Evolutionary conservation across 495 filamentous ascomycete species (phyloP), one percentile per base, ranked within the genome.

Genomic region (Penicillium manginii): DNA sequence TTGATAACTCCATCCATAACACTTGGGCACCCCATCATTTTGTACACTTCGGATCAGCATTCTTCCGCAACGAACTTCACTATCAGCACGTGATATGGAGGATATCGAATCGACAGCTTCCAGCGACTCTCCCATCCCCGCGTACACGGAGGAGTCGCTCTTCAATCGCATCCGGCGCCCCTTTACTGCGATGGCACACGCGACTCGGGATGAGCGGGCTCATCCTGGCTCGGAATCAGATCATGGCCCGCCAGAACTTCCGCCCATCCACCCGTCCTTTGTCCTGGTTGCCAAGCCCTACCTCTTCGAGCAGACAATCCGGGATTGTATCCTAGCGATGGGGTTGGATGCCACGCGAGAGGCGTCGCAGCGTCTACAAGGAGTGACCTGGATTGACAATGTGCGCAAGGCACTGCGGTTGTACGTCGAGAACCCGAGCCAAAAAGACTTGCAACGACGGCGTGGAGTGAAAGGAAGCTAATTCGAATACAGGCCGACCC

Each of bases 351-450:
- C 84, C 37, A 77, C 79, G 17, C 80, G 82, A 19, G 91, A 96
- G 65, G 90, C 92, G 59, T 79, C 68, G 32, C 77, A 87, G 49
- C 84, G 91, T 33, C 70, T 96, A 17, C 87, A 89, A 59, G 92
- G 91, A 35, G 85, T 96, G 0, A 80, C 87, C 7, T 89, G 91
- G 83, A 90, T 96, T 50, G 90, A 93, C 67, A 87, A 82, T 65
- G 88, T 92, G 12, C 82, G 92, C 22, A 84, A 83, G 58, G 81
- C 78, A 35, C 75, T 96, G 32, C 84, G 86, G 55, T 75, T 96
- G 87, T 93, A 78, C 60, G 77, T 69, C 55, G 33, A 49, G 53
- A 12, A 50, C 31, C 33, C 11, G 50, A 52, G 6, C 26, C 33
- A 22, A 55, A n/a, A n/a, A 37, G 55, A n/a, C 22, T 42, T 37